A percentile compares a stretch with the other conserved stretches of the same genome.
Evolutionary conservation across 163 green algal species (phyloP).

Genomic region (Volvox carteri): DNA sequence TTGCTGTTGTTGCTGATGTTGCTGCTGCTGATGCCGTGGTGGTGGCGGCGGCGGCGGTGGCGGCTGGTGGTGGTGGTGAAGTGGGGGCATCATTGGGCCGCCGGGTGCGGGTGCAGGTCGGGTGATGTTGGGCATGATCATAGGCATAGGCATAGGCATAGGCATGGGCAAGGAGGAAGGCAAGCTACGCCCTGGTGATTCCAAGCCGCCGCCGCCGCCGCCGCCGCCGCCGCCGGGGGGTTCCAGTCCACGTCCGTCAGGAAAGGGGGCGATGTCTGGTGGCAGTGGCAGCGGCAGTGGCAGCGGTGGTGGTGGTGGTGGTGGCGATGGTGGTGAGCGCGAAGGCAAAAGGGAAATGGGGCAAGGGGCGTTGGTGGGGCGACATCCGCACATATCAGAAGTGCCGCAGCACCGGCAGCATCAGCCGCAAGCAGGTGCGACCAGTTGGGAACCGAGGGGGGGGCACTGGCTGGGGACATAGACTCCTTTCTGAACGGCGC

Average conservation of each 20-base stretch:
- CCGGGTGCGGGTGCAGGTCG: neutral
- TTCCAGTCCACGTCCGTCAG: neutral
- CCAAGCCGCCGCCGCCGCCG: neutral
- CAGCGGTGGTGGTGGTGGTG: neutral
- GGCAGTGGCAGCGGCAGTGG: neutral
- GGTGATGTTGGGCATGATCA: constrained; percentile 14
- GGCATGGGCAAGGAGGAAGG: neutral
- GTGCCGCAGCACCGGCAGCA: no score
- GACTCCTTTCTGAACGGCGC: no score
- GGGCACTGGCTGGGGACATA: no score
- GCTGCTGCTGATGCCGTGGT: no score
- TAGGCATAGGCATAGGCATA: constrained; percentile 1
- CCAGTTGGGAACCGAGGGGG: no score
- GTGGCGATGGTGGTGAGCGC: neutral
- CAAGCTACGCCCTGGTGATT: neutral
- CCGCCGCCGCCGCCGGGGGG: no score
- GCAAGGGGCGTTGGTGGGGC: no score
- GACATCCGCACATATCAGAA: no score
- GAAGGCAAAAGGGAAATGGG: neutral
- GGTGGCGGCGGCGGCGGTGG: constrained; percentile 21
- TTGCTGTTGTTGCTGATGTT: no score
- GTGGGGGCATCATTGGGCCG: neutral
- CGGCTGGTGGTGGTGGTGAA: neutral
- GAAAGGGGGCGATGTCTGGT: neutral
- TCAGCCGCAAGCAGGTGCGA: no score